A percentile compares a stretch with the other conserved stretches of the same genome.
Conservation (phyloP, 2,329 filamentous ascomycete genomes). For the Drechslerella dactyloides region DNA sequence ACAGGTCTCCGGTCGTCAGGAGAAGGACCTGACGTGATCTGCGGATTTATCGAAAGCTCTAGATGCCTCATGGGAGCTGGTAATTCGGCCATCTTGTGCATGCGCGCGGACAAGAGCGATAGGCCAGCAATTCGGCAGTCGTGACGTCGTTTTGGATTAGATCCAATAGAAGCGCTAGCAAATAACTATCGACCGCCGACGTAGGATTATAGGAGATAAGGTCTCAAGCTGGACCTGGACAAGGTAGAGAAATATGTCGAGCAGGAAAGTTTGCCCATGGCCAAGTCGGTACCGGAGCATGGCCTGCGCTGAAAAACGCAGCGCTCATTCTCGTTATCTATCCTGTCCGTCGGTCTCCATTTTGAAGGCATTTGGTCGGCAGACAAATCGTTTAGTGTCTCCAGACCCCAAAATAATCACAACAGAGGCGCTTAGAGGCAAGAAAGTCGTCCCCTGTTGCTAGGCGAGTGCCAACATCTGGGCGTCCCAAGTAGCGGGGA, state of each 20-base stretch:
- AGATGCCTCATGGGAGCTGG: constrained; percentile 21
- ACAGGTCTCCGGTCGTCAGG: constrained; percentile 7
- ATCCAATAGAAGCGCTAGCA: neutral
- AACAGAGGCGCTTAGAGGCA: constrained; percentile 7
- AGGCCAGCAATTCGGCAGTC: too few species aligned
- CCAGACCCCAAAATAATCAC: constrained; percentile 3
- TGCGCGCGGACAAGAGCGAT: neutral
- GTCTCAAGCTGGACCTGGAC: neutral
- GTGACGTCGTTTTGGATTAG: neutral
- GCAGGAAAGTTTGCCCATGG: constrained; percentile 4
- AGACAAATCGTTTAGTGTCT: neutral
- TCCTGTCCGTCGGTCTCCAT: neutral
- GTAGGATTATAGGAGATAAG: neutral
- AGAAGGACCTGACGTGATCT: neutral
- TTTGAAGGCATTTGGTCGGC: neutral
- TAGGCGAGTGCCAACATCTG: constrained; percentile 2
- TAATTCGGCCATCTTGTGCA: constrained; percentile 26
- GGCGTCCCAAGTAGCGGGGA: neutral
- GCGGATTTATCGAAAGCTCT: constrained; percentile 5
- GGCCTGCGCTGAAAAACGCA: neutral
- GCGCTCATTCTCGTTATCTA: neutral
- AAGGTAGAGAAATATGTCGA: neutral
- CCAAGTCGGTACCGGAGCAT: neutral
- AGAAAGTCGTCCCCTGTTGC: neutral
- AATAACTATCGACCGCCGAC: neutral